Base-by-base conservation (phyloP, 768 basidiomycete genomes). In the Xanthoconium purpureum region DNA sequence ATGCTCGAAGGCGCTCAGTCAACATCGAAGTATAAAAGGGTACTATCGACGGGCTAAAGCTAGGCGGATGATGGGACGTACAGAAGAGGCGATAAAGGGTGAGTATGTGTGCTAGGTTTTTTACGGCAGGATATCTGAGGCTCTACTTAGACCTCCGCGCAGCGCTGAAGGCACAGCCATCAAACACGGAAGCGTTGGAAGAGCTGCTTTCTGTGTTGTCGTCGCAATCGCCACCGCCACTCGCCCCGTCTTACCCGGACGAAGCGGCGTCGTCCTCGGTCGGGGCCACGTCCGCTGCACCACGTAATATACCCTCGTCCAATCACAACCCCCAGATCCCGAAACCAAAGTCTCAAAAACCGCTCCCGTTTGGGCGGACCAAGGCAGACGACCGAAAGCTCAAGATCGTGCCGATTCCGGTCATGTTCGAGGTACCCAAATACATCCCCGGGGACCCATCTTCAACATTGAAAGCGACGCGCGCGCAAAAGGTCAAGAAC, bases 11-110 rank as follows among this genome's bases (percentile, higher is more conserved):
- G 86, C 87, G 1, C 73, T 90, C 17, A 63, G 73, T 30, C 87
- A 88, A 58, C 87, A 88, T 63, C 76, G 77, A 35, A 87, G 84
- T 54, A 80, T 80, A 52, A 90, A 90, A 61, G 88, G 84, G 1
- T 79, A 85, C 56, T 91, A 80, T 67, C 80, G 88, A 20, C 81
- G 88, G 15, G 87, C 85, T 2, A 83, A 81, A 42, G 87, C 88
- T 0, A 75, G 84, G 43, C 80, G 76, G 60, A 85, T 87, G 80
- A 76, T 83, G 42, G 80, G 78, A 4, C 75, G 75, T 38, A 68
- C 70, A 2, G 78, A 82, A 18, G 87, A 83, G 12, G 87, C 88
- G 3, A 77, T 83, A 36, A 78, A 79, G 74, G 86, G 86, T 84
- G 61, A 18, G 62, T 48, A 12, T 29, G 13, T 35, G 18, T 8